Base-by-base conservation (phyloP, 2,329 filamentous ascomycete species). In the Tolypocladium cylindrosporum region DNA sequence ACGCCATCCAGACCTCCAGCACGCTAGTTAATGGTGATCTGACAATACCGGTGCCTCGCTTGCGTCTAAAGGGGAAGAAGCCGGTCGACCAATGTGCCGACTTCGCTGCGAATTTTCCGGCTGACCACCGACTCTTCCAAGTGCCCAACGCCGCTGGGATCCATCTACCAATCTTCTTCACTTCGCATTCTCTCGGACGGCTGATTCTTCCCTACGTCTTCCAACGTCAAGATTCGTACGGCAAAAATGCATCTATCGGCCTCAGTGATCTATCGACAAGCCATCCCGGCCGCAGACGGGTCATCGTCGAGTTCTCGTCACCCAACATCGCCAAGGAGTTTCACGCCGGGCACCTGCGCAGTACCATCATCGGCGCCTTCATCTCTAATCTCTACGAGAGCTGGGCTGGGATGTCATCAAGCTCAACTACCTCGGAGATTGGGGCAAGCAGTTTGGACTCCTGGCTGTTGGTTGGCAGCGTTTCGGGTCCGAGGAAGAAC, bases 261-360 rank as follows among this genome's bases (percentile, higher is more conserved):
- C 75, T 86, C 31, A 79, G 78, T 59, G 66, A 75, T 71, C 31
- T 42, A 21, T 51, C 53, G 45, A 11, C 45, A 31, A 4, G 24
- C 24, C 45, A 42, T 19, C 41, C 37, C 53, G 27, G 24, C 16
- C 55, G 45, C 37, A 52, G 21, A 16, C 14, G 36, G 66, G 79
- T 87, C 51, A 77, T 90, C 50, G 78, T 90, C 60, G 88, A 90
- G 64, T 90, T 90, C 71, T 88, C 85, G 1, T 88, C 85, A 9
- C 87, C 88, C 37, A 91, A 91, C 67, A 88, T 91, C 52, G 88
- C 87, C 24, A 89, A 88, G 67, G 86, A 87, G 27, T 91, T 91
- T 72, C 85, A 89, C 67, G 86, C 86, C 27, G 86, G 85, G 7
- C 88, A 92, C 74, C 75, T 91, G 64, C 80, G 88, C 65, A 89